Evolutionary conservation across 805 yeast genomes (phyloP).

Genomic region (Ogataea corticis): DNA sequence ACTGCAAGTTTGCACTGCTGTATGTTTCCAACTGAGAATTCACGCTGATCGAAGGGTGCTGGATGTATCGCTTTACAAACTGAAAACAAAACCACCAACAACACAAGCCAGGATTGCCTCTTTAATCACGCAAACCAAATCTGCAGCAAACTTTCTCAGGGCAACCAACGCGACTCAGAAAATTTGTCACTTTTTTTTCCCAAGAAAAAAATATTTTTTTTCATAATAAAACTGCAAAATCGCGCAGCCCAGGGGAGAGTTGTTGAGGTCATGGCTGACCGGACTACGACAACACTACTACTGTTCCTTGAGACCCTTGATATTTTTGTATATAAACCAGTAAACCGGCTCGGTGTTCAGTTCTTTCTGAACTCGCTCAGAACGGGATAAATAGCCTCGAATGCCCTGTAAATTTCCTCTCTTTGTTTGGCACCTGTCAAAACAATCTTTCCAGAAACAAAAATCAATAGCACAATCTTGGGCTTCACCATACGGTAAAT

Average conservation of each 20-base stretch:
- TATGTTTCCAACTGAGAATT: too few relatives aligned
- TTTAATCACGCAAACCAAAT: not conserved
- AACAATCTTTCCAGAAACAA: conserved; percentile 96
- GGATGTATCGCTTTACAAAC: too few relatives aligned
- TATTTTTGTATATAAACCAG: conserved; percentile 1
- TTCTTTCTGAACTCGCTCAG: conserved; percentile 92
- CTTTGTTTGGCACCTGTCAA: conserved; percentile 98
- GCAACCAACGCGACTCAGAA: conserved; percentile 3
- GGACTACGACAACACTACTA: too few relatives aligned
- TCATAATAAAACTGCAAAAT: not conserved
- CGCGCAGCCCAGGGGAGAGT: conserved; percentile 1
- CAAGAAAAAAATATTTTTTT: not conserved
- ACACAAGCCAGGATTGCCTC: too few relatives aligned
- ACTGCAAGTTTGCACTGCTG: not conserved
- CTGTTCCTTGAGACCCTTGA: not conserved
- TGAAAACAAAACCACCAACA: too few relatives aligned
- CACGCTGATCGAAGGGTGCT: too few relatives aligned
- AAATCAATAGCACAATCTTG: conserved; percentile 90
- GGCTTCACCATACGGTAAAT: conserved; percentile 99
- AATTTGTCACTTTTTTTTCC: not conserved
- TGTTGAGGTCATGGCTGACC: too few relatives aligned
- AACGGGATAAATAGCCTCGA: conserved; percentile 97
- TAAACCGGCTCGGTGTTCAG: conserved; percentile 7
- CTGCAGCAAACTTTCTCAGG: not conserved
- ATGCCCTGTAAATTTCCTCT: conserved; percentile 97